Base-by-base conservation (phyloP, 805 yeast species). In the Ogataea nitratoaversa region DNA sequence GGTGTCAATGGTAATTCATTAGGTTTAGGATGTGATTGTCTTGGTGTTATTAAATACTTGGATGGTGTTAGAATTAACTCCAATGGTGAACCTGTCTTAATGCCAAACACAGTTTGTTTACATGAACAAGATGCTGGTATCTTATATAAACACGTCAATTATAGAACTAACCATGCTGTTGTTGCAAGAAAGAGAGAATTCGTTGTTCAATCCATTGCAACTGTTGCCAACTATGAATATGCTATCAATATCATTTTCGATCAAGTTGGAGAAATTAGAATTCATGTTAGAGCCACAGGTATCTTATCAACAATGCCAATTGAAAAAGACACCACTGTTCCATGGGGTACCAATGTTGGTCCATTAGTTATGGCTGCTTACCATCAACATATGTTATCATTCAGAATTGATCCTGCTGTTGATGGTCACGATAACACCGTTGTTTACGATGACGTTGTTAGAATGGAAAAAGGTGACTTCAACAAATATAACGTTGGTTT, bases 271-370 rank as follows among this genome's bases (percentile, higher is more conserved):
- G 80, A 82, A 37, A 79, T 84, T 53, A 79, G 80, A 49, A 78
- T 84, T 44, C 88, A 84, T 62, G 82, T 82, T 43, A 74, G 90
- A 66, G 93, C 93, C 47, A 84, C 95, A 42, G 95, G 95, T 72
- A 84, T 84, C 56, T 71, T 84, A 49, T 84, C 93, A 27, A 84
- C 95, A 42, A 83, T 81, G 83, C 88, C 89, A 50, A 79, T 83
- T 52, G 91, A 84, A 49, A 80, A 76, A 50, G 79, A 74, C 56
- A 73, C 72, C 44, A 72, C 67, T 37, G 84, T 82, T 46, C 84
- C 84, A 47, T 76, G 78, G 75, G 90, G 90, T 54, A 84, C 89
- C 20, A 72, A 74, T 48, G 83, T 84, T 43, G 88, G 86, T 30
- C 90, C 89, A 47, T 78, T 83, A 56, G 89, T 80, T 41, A 73